A percentile compares a stretch with the other conserved stretches of the same genome.
Conservation (phyloP, 345 rosid species). For the Euphorbia tirucalli region DNA sequence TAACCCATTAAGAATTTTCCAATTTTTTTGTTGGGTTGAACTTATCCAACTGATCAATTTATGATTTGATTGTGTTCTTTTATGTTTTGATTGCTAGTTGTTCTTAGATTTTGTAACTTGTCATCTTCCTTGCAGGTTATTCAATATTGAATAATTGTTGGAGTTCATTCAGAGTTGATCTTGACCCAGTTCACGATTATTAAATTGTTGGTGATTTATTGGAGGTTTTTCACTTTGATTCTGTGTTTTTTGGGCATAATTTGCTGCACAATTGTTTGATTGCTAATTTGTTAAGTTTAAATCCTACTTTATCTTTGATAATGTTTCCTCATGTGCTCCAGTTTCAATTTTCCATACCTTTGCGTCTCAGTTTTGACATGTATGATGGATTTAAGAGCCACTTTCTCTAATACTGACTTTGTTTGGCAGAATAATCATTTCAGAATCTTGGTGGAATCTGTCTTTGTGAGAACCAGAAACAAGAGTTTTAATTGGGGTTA, state of each 20-base stretch:
- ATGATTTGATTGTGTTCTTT: not conserved
- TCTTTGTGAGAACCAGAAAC: constrained; percentile 9
- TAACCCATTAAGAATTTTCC: constrained; percentile 27
- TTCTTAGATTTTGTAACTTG: constrained; percentile 1
- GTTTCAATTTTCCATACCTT: constrained; percentile 11
- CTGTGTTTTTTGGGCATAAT: not conserved
- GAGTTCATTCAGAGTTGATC: not conserved
- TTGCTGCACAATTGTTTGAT: constrained; percentile 1
- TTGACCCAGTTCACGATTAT: constrained; percentile 7
- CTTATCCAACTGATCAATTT: constrained; percentile 18
- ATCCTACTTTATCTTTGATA: constrained; percentile 7
- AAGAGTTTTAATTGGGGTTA: too few species aligned
- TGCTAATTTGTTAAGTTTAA: constrained; percentile 6
- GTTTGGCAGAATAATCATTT: constrained; percentile 26
- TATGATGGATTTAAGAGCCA: not conserved
- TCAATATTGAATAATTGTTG: not conserved
- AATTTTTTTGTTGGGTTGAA: constrained; percentile 11
- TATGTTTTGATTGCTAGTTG: not conserved
- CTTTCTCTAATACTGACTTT: constrained; percentile 11
- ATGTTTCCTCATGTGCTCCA: constrained; percentile 13
- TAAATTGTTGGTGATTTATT: not conserved
- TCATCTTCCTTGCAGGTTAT: not conserved
- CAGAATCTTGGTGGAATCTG: constrained; percentile 21
- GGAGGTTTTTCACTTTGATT: not conserved
- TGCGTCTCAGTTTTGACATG: constrained; percentile 6